Base-by-base conservation (phyloP, 1,284 basidiomycete genomes). In the Irpex lacteus region DNA sequence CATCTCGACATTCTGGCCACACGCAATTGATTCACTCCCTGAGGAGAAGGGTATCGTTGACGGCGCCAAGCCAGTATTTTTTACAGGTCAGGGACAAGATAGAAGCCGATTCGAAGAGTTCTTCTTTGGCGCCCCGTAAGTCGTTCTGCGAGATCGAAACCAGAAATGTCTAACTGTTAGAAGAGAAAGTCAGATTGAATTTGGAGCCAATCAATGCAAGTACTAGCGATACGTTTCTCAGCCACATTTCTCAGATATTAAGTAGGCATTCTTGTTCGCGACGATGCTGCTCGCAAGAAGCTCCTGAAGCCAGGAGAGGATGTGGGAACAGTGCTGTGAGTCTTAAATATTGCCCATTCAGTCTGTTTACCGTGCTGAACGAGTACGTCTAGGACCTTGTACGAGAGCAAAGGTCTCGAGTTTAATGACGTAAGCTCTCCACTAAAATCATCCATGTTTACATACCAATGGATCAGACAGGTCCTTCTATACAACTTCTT, bases 401-500 rank as follows among this genome's bases (percentile, higher is more conserved):
- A 89, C 66, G 87, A 92, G 60, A 86, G 84, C 78, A 92, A 92
- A 72, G 90, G 90, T 0, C 75, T 91, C 0, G 90, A 91, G 70
- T 91, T 91, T 69, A 82, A 90, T 32, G 32, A 32, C 32, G 32
- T 32, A 32, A 32, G 32, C 32, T 32, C 32, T 32, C 32, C 32
- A 32, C 32, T 32, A 32, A 32, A 32, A 32, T 32, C 32, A 32
- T 32, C 32, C 32, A 32, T 32, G 32, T 32, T 32, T 32, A 32
- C 32, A 32, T 32, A 32, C 32, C 32, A 32, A 32, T 32, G 32
- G 32, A 32, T 32, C 59, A 44, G 21, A 55, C 18, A 91, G 87
- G 89, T 92, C 3, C 76, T 92, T 1, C 70, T 92, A 1, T 91
- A 86, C 69, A 84, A 90, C 65, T 90, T 90, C 73, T 91, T 91